Conservation (phyloP, 2,329 filamentous ascomycete species). For the Incumbomyces lentus region DNA sequence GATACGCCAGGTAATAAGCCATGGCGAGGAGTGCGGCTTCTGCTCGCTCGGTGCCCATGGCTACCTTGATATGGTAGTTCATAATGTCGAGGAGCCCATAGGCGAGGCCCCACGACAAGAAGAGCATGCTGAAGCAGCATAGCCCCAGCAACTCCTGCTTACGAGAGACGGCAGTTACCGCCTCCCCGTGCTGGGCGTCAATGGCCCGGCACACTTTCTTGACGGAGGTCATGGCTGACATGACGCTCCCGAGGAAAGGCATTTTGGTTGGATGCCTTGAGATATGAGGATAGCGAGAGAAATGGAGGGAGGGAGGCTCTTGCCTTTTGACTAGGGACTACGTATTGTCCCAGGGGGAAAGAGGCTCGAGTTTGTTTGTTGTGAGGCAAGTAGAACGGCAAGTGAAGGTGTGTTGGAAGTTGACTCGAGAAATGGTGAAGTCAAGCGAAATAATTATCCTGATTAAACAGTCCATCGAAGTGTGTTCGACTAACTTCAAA, state of each 20-base stretch:
- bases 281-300: no score
- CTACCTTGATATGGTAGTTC: slow-evolving; percentile 25
- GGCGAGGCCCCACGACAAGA: slow-evolving; percentile 45
- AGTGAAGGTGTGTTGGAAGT: no score
- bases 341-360: no score
- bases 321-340: no score
- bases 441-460: no score
- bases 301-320: no score
- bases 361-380: no score
- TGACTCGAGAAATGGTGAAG: no score
- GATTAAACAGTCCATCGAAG: no score
- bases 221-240: neutral
- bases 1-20: slow-evolving; percentile 18
- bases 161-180: slow-evolving; percentile 4
- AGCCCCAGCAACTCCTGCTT: slow-evolving; percentile 9
- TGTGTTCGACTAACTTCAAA: no score
- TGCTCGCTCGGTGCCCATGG: slow-evolving; percentile 15
- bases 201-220: slow-evolving; percentile 25
- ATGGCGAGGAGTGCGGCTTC: slow-evolving; percentile 18
- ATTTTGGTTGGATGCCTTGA: neutral
- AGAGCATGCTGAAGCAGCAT: slow-evolving; percentile 24
- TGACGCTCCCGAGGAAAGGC: neutral
- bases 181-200: slow-evolving; percentile 15
- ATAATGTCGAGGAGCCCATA: slow-evolving; percentile 41
- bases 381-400: no score